Base-by-base conservation (phyloP, 192 early-diverging fungal genomes). In the Rhizophlyctis rosea region DNA sequence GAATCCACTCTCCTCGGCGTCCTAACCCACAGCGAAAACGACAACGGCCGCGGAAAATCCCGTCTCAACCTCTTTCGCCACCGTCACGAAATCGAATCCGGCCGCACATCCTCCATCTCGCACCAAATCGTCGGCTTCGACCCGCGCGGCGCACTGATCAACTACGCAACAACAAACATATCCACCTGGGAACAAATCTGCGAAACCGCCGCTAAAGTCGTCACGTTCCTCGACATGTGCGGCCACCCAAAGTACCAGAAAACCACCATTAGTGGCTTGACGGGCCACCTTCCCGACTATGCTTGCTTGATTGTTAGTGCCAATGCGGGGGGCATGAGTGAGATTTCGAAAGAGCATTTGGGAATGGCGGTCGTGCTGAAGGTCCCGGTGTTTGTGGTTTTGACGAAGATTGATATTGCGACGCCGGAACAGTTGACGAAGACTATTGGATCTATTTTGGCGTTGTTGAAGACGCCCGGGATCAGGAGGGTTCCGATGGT, bases 1-100 rank as follows among this genome's bases (percentile, higher is more conserved):
- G 71, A 97, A 64, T 95, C 93, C 0, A 92, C 95, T 9, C 71
- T 97, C 13, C 72, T 97, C 7, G 91, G 90, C 2, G 84, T 86
- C 60, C 68, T 97, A 21, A 85, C 87, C 1, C 85, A 97, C 72
- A 85, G 85, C 23, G 88, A 92, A 30, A 72, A 77, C 1, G 95
- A 97, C 62, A 93, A 94, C 59, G 93, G 93, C 16, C 75, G 83
- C 29, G 95, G 95, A 35, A 88, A 88, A 61, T 84, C 92, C 3
- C 68, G 93, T 2, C 76, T 94, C 18, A 92, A 88, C 72, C 71
- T 94, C 32, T 81, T 95, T 51, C 85, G 93, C 23, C 95, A 97
- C 76, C 86, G 83, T 27, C 95, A 97, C 65, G 95, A 97, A 65
- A 88, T 97, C 34, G 90, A 90, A 71, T 78, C 88, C 11, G 95